Base-by-base conservation (phyloP, 768 basidiomycete genomes). In the Russula griseocarnosa region DNA sequence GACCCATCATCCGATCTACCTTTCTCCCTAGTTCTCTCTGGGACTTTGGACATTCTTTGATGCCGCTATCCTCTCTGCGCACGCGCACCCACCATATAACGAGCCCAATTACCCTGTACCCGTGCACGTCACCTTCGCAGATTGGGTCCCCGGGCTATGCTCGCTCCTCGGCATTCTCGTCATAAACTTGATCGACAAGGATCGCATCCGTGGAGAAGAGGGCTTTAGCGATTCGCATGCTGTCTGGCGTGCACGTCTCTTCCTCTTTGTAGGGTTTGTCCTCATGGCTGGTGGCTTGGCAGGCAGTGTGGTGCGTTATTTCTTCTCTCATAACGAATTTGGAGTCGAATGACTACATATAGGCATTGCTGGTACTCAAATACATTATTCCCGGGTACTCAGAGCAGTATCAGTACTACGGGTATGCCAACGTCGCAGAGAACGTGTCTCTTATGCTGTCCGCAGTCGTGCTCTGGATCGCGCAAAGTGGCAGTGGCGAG, bases 101-200 rank as follows among this genome's bases (percentile, higher is more conserved):
- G 81, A 86, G 5, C 88, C 88, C 3, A 81, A 87, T 69, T 79
- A 85, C 57, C 83, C 85, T 0, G 79, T 84, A 1, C 87, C 87
- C 10, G 85, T 90, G 14, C 93, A 93, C 71, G 91, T 99, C 73
- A 78, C 83, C 14, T 97, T 98, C 73, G 86, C 93, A 60, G 97
- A 98, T 79, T 99, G 97, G 97, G 79, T 97, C n/a, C 94, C 96
- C 0, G 96, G 95, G 24, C 85, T 98, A 69, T 94, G 88, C 75
- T 93, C 92, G 8, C 82, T 97, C 34, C 76, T 98, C 14, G 97
- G 96, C 22, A 94, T 95, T 81, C 76, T 98, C 66, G 81, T 97
- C 75, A 86, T 96, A 76, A 94, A 94, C 74, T 74, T 97, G 61
- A 94, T 98, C 70, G 94, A 99, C 79, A 98, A 98, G 78, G 90